Base-by-base conservation (phyloP, 768 basidiomycete genomes). In the Pisolithus marmoratus region DNA sequence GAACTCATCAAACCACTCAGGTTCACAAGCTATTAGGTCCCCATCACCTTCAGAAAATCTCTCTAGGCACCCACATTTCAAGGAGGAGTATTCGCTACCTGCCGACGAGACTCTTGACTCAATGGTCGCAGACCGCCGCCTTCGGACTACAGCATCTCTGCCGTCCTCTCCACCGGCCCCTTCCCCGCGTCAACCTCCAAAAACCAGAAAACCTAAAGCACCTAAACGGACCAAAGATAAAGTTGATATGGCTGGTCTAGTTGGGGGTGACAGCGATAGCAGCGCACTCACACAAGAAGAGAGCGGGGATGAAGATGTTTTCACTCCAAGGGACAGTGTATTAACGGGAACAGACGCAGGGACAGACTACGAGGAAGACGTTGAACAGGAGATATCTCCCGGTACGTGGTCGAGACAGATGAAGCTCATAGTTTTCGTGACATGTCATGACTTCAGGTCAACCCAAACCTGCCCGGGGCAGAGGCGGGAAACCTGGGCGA, bases 221-320 rank as follows among this genome's bases (percentile, higher is more conserved):
- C 80, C 77, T 22, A 82, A 81, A 58, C 67, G 69, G 36, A 65
- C 65, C 51, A 70, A 64, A 56, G 71, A 67, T 38, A 73, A 66
- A 58, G 74, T 80, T 7, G 79, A 83, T 51, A 71, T 85, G 69
- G 85, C 87, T 0, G 87, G 87, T 0, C 67, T 90, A n/a, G 79
- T 90, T 2, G 82, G 81, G 14, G 88, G 88, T 1, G 87, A 91
- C 60, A 90, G 89, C 61, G 89, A 90, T 56, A 88, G 86, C 60
- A 90, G 89, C 56, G 89, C 85, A 24, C 64, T 91, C 60, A 91
- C 88, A 4, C 83, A 87, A 63, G 87, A 90, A 65, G 90, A 87
- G 54, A 87, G 82, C 7, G 89, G 90, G 51, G 89, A 91, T 61
- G 80, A 74, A 43, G 70, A 68, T 5, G 72, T 67, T 17, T 81